Evolutionary conservation across 495 filamentous ascomycete genomes (phyloP).

Genomic region (Penicillium verhagenii): DNA sequence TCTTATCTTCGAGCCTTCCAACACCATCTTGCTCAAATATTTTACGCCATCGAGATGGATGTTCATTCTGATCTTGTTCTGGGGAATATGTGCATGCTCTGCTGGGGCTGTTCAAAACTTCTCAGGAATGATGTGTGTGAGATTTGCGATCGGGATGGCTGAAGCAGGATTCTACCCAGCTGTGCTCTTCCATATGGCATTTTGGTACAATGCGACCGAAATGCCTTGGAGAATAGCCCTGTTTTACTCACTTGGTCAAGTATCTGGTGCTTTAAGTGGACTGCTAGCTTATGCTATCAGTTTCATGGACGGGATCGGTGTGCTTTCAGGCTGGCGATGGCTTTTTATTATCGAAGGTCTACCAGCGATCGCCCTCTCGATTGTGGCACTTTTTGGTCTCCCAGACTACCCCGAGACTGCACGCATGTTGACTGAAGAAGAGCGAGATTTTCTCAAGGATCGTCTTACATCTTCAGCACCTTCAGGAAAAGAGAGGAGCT

Average conservation of each 20-base stretch:
- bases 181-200: conserved; percentile 42
- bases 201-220: conserved; percentile 41
- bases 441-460: conserved; percentile 28
- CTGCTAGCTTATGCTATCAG: conserved; percentile 42
- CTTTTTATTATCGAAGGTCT: conserved; percentile 48
- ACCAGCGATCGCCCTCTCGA: conserved; percentile 34
- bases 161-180: conserved; percentile 42
- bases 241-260: conserved; percentile 37
- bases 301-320: conserved; percentile 35
- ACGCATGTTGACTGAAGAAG: conserved; percentile 36
- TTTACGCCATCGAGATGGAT: conserved; percentile 44
- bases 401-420: conserved; percentile 46
- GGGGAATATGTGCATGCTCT: conserved; percentile 39
- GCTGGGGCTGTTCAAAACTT: conserved; percentile 37
- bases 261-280: conserved; percentile 38
- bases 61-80: conserved; percentile 40
- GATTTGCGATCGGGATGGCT: conserved; percentile 40
- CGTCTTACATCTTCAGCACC: conserved; percentile 19
- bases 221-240: conserved; percentile 36
- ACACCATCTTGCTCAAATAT: conserved; percentile 34
- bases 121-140: conserved; percentile 39
- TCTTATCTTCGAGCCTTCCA: conserved; percentile 42
- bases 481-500: conserved; percentile 26
- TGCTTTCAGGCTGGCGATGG: conserved; percentile 43
- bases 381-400: conserved; percentile 35